Conservation (phyloP, 495 filamentous ascomycete species). For the Cetradonia linearis region DNA sequence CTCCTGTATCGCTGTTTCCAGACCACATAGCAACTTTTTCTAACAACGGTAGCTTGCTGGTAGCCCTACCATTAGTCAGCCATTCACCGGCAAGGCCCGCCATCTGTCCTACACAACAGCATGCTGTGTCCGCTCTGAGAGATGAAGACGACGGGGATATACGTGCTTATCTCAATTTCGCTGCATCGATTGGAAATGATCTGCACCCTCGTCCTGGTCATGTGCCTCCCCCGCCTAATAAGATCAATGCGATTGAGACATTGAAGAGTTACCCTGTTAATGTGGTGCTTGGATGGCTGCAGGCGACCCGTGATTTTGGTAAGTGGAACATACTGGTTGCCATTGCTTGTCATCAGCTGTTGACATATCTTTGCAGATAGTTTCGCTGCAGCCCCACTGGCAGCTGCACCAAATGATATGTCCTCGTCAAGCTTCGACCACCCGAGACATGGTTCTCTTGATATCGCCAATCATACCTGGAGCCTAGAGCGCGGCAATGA, state of each 20-base stretch:
- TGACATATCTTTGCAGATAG: neutral
- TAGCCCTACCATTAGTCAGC: neutral
- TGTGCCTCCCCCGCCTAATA: neutral
- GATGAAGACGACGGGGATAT: constrained; percentile 1
- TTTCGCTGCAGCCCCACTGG: neutral
- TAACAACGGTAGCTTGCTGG: neutral
- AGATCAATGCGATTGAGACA: neutral
- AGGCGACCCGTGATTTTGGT: neutral
- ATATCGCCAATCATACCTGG: neutral
- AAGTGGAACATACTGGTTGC: neutral
- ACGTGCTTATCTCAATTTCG: neutral
- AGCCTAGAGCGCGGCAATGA: neutral
- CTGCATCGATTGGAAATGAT: neutral
- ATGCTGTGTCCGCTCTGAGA: neutral
- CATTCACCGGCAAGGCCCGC: neutral
- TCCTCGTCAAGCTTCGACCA: neutral
- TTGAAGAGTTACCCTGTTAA: neutral
- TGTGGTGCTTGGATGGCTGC: neutral
- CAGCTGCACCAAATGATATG: neutral
- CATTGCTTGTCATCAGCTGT: too few species aligned
- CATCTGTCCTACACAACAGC: neutral
- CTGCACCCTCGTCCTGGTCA: neutral
- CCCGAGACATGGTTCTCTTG: neutral
- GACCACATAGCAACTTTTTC: neutral
- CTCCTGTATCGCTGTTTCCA: neutral